These are phyloP conservation scores for Yarrowia sp. DNA, from an alignment of 805 yeast species.

Conservation along the genomic window DNA sequence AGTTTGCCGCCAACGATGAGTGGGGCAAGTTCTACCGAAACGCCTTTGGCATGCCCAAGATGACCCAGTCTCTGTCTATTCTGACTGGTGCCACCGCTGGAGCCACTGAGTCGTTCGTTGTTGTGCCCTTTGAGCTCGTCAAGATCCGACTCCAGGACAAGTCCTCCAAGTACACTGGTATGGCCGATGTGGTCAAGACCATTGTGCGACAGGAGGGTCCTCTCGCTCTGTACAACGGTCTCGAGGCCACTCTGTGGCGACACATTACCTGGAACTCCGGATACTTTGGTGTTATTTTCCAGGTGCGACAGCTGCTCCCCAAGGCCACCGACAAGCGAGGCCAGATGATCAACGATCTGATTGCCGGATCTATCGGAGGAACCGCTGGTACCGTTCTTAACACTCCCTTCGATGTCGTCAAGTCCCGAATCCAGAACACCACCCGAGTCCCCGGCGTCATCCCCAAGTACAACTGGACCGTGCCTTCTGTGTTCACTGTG, in stretches of 20 bases:
- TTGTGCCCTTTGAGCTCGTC: constrained; percentile 94
- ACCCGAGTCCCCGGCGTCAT: constrained; percentile 64
- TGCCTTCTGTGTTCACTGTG: constrained; percentile 71
- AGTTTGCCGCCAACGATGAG: constrained; percentile 96
- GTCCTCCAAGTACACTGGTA: constrained; percentile 75
- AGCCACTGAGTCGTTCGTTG: constrained; percentile 93
- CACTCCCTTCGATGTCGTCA: constrained; percentile 95
- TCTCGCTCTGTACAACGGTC: constrained; percentile 84
- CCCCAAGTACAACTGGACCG: constrained; percentile 89
- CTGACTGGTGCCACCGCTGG: constrained; percentile 98
- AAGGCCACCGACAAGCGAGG: constrained; percentile 64
- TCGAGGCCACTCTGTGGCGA: constrained; percentile 97
- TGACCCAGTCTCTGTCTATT: constrained; percentile 80
- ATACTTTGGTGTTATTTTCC: constrained; percentile 92
- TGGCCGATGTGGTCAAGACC: constrained; percentile 72
- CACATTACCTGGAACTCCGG: constrained; percentile 97
- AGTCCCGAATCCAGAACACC: constrained; percentile 87
- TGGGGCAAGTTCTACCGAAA: constrained; percentile 83
- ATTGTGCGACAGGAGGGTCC: constrained; percentile 74
- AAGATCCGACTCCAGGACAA: constrained; percentile 93
- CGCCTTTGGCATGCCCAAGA: constrained; percentile 60
- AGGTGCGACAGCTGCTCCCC: constrained; percentile 76
- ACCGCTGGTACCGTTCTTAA: constrained; percentile 91
- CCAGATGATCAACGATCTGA: constrained; percentile 79
- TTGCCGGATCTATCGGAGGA: constrained; percentile 96